These are phyloP conservation scores for Yamadazyma kanchanaburiensis DNA, from an alignment of 1,139 yeast species.

Conservation along the genomic window DNA sequence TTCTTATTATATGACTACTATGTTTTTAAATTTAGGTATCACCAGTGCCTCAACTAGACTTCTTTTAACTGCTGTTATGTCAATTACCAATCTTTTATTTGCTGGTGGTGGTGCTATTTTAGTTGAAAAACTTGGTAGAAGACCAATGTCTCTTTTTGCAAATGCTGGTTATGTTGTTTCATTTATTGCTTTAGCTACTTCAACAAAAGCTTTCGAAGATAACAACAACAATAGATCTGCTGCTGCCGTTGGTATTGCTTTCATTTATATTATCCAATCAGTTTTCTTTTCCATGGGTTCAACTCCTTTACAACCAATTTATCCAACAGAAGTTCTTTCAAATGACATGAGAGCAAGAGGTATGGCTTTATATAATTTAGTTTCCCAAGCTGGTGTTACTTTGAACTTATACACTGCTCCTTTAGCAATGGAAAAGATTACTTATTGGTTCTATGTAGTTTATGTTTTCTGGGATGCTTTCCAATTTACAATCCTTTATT, in stretches of 20 bases:
- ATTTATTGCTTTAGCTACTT: too few relatives aligned
- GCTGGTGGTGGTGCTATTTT: slow-evolving; percentile 14
- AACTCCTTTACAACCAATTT: too few relatives aligned
- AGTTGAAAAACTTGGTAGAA: slow-evolving; percentile 13
- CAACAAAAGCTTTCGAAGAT: slow-evolving; percentile 10
- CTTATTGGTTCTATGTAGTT: too few relatives aligned
- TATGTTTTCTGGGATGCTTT: too few relatives aligned
- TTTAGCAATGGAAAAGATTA: slow-evolving; percentile 16
- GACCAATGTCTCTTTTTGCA: slow-evolving; percentile 14
- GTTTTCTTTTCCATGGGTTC: slow-evolving; percentile 15
- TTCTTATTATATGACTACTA: too few relatives aligned
- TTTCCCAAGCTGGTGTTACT: too few relatives aligned
- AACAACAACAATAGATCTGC: slow-evolving; percentile 5
- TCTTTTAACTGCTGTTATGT: slow-evolving; percentile 14
- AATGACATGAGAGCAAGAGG: too few relatives aligned
- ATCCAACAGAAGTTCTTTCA: too few relatives aligned
- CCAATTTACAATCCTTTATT: slow-evolving; percentile 18
- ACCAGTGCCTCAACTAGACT: slow-evolving; percentile 15
- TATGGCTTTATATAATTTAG: too few relatives aligned
- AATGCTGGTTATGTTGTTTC: too few relatives aligned
- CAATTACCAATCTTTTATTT: slow-evolving; percentile 9
- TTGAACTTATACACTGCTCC: too few relatives aligned
- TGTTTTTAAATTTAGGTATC: too few relatives aligned
- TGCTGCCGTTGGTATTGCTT: slow-evolving; percentile 10
- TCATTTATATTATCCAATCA: slow-evolving; percentile 13